These are phyloP conservation scores for Limnanthes douglasii DNA, from an alignment of 345 rosid genomes.

Conservation along the genomic window DNA sequence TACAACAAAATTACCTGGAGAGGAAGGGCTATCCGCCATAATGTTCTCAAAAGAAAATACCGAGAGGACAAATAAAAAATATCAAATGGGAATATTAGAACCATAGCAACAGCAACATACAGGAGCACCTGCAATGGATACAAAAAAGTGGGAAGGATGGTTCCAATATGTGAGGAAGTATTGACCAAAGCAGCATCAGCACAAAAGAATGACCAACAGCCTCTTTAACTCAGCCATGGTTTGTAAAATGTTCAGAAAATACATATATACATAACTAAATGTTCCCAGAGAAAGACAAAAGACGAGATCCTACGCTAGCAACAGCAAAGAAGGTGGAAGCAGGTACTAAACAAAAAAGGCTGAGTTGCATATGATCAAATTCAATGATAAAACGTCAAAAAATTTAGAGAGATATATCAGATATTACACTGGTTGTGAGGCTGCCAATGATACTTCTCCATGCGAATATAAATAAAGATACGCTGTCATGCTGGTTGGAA, in stretches of 20 bases:
- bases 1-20: conserved; percentile 52
- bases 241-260: no score
- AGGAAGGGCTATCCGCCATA: conserved; percentile 85
- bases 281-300: not conserved
- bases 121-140: conserved; percentile 56
- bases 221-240: no score
- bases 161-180: no score
- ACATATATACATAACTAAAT: not conserved
- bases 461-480: conserved; percentile 91
- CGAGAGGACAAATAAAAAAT: conserved; percentile 81
- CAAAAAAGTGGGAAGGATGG: no score
- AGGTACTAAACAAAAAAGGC: not conserved
- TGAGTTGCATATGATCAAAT: not conserved
- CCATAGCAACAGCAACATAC: conserved; percentile 58
- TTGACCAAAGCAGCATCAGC: no score
- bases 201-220: no score
- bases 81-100: conserved; percentile 85
- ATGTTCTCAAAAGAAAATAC: conserved; percentile 73
- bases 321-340: not conserved
- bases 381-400: not conserved
- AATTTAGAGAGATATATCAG: conserved; percentile 7
- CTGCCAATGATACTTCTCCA: conserved; percentile 95
- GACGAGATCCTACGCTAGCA: not conserved
- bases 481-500: conserved; percentile 95
- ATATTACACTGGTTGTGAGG: conserved; percentile 94